phyloP scores from a whole-genome alignment of 345 rosid species.

The Brassica cretica region DNA sequence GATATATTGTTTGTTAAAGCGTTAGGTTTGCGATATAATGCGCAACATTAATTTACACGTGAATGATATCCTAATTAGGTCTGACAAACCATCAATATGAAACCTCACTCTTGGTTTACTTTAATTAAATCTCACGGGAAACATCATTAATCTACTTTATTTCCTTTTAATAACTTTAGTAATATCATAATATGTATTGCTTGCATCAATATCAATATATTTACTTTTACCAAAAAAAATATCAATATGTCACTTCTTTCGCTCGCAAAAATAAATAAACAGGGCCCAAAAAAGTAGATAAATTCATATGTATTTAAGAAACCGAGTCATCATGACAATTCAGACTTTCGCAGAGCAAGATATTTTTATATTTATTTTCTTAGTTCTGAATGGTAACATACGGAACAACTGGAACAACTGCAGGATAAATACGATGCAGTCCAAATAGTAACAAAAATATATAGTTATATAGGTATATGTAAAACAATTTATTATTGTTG shows the following conservation, averaged over 20 bases:
- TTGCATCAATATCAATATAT: slow-evolving; percentile 13
- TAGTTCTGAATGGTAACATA: too few relatives aligned
- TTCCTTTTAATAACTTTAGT: slow-evolving; percentile 19
- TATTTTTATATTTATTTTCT: background rate
- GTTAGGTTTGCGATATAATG: slow-evolving; percentile 26
- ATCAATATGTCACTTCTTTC: slow-evolving; percentile 21
- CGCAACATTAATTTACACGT: slow-evolving; percentile 19
- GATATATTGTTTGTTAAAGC: slow-evolving; percentile 1
- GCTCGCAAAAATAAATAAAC: slow-evolving; percentile 15
- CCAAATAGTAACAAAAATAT: too few relatives aligned
- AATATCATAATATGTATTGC: slow-evolving; percentile 23
- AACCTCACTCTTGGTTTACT: slow-evolving; percentile 32
- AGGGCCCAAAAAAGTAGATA: slow-evolving; percentile 14
- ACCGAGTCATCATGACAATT: slow-evolving; percentile 21
- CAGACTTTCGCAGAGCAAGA: slow-evolving; percentile 13
- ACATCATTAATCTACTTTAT: slow-evolving; percentile 24
- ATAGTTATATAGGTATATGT: too few relatives aligned
- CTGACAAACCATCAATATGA: slow-evolving; percentile 25
- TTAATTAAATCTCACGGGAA: slow-evolving; percentile 35
- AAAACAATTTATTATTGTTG: too few relatives aligned
- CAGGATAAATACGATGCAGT: too few relatives aligned
- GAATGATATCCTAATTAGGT: slow-evolving; percentile 34
- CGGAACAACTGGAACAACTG: too few relatives aligned
- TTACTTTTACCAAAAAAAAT: too few relatives aligned
- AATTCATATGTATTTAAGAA: background rate